Evolutionary conservation across 176 grass and related monocot genomes (phyloP).

Genomic region (Cocos nucifera): DNA sequence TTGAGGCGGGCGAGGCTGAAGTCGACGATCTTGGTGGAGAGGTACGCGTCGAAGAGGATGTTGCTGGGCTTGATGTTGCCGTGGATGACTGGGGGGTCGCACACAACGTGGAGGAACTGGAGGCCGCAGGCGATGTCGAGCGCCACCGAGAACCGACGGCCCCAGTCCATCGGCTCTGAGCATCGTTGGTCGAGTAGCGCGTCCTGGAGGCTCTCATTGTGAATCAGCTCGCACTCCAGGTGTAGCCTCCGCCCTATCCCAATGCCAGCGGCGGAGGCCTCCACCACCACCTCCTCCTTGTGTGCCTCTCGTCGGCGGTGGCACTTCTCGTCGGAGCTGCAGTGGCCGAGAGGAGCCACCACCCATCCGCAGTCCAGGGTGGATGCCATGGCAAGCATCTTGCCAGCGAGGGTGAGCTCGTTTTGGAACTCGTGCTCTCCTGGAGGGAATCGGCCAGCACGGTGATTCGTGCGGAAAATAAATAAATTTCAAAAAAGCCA

Average conservation of each 20-base stretch:
- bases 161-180: conserved; percentile 53
- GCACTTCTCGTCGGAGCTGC: conserved; percentile 25
- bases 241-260: conserved; percentile 18
- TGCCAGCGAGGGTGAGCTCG: conserved; percentile 74
- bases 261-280: background rate
- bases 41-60: conserved; percentile 59
- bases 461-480: too few species aligned
- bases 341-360: conserved; percentile 62
- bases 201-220: conserved; percentile 86
- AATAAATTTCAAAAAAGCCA: too few species aligned
- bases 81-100: conserved; percentile 73
- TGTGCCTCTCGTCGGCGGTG: background rate
- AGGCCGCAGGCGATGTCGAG: too few species aligned
- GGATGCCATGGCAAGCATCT: conserved; percentile 28
- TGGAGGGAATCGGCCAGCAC: too few species aligned
- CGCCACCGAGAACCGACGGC: conserved; percentile 53
- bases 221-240: conserved; percentile 95
- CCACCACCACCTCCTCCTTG: conserved; percentile 19
- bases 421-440: too few species aligned
- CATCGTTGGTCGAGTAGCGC: conserved; percentile 67
- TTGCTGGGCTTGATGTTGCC: conserved; percentile 97
- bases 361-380: conserved; percentile 15
- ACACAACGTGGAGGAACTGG: conserved; percentile 63
- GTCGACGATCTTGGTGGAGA: conserved; percentile 71
- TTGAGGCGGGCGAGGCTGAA: conserved; percentile 69